Percentiles rank a stretch among this genome's conserved stretches.
These are phyloP conservation scores for Vairimorpha ceranae DNA, from an alignment of 371 early-diverging fungal genomes.

Conservation along the genomic window DNA sequence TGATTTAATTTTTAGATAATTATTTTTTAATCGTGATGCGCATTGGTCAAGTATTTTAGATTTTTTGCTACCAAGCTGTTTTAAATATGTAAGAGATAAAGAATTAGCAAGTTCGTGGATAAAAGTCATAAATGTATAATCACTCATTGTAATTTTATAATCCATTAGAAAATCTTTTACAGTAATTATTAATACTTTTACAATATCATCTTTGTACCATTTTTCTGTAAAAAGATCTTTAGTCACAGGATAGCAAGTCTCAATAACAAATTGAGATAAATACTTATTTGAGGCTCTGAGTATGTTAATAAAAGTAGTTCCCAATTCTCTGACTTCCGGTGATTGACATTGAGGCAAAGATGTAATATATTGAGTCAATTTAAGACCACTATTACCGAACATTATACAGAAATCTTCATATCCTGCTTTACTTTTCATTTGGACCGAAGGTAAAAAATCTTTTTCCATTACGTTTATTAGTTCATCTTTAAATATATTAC, in stretches of 20 bases:
- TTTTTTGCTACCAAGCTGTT: constrained; percentile 49
- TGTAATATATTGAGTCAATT: constrained; percentile 61
- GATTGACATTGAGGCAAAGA: constrained; percentile 54
- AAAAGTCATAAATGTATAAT: constrained; percentile 61
- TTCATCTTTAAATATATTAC: constrained; percentile 48
- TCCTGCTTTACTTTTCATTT: constrained; percentile 57
- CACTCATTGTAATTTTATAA: constrained; percentile 60
- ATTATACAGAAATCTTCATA: constrained; percentile 64
- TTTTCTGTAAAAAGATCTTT: constrained; percentile 53
- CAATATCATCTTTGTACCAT: constrained; percentile 52
- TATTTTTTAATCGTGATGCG: constrained; percentile 32
- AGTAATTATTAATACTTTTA: constrained; percentile 52
- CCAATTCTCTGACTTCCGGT: constrained; percentile 49
- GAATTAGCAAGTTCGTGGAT: constrained; percentile 32
- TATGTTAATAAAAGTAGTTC: constrained; percentile 60
- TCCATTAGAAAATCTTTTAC: constrained; percentile 62
- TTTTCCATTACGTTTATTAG: constrained; percentile 50
- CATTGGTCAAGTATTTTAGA: constrained; percentile 34
- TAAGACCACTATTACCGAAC: constrained; percentile 63
- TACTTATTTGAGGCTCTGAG: constrained; percentile 48
- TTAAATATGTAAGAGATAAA: constrained; percentile 48
- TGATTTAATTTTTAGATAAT: constrained; percentile 40
- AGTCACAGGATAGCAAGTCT: constrained; percentile 53
- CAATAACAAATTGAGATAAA: constrained; percentile 54
- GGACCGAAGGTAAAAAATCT: constrained; percentile 49